phyloP scores from a whole-genome alignment of 1,284 basidiomycete species.

The Apiotrichum gracile region DNA sequence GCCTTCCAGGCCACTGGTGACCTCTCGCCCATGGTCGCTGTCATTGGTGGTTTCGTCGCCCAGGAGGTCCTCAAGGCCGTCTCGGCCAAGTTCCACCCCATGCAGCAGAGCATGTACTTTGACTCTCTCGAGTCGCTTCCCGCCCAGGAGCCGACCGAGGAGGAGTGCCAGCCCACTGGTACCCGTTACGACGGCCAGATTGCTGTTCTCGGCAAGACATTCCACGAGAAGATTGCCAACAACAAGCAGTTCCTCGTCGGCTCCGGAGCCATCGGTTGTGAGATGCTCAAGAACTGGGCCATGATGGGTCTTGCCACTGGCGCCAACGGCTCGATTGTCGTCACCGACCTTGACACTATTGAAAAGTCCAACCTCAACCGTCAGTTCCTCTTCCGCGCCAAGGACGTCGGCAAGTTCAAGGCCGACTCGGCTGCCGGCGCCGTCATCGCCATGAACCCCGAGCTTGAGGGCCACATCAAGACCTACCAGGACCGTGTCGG shows the following conservation, averaged over 20 bases:
- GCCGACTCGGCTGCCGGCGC: conserved; percentile 89
- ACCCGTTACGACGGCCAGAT: conserved; percentile 92
- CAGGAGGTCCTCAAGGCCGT: conserved; percentile 97
- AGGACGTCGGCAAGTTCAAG: conserved; percentile 98
- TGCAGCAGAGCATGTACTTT: conserved; percentile 93
- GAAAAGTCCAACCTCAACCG: conserved; percentile 99
- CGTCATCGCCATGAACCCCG: conserved; percentile 95
- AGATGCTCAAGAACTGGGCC: conserved; percentile 99
- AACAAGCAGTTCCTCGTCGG: conserved; percentile 96
- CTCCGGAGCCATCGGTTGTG: conserved; percentile 96
- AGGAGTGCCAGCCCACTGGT: conserved; percentile 74
- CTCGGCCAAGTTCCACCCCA: conserved; percentile 97
- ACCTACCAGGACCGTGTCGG: conserved; percentile 94
- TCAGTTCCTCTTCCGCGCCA: conserved; percentile 95
- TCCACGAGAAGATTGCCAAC: conserved; percentile 89
- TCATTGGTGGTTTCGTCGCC: conserved; percentile 94
- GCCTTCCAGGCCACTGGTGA: conserved; percentile 93
- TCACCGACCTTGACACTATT: conserved; percentile 97
- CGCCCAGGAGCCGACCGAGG: conserved; percentile 65
- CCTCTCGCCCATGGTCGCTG: conserved; percentile 83
- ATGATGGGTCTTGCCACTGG: conserved; percentile 96
- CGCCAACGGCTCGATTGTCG: conserved; percentile 74
- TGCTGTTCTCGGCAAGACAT: conserved; percentile 86
- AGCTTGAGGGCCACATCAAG: conserved; percentile 78
- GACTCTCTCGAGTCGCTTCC: conserved; percentile 96